A percentile compares a stretch with the other conserved stretches of the same genome.
These are phyloP conservation scores for Jatropha multifida DNA, from an alignment of 441 rosid genomes.

Conservation along the genomic window DNA sequence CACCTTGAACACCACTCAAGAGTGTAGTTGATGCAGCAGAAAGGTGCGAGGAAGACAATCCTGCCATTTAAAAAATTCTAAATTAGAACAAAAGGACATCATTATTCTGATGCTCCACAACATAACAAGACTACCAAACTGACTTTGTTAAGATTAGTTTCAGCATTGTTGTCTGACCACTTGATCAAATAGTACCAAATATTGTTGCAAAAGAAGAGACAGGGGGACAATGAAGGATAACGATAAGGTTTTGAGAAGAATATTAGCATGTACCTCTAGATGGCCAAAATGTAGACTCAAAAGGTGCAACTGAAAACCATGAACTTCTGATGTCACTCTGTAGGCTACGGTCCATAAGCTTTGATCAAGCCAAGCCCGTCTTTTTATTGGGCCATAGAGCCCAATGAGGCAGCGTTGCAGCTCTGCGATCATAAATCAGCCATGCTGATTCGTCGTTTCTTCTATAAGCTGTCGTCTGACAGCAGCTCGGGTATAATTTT, in stretches of 20 bases:
- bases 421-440: neutral
- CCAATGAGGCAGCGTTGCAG: neutral
- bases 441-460: too few relatives aligned
- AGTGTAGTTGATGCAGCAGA: slow-evolving; percentile 52
- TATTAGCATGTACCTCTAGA: slow-evolving; percentile 38
- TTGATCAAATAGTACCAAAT: neutral
- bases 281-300: slow-evolving; percentile 32
- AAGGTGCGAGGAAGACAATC: slow-evolving; percentile 34
- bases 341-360: neutral
- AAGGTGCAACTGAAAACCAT: slow-evolving; percentile 34
- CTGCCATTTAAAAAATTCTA: slow-evolving; percentile 28
- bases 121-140: neutral
- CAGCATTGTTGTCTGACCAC: too few relatives aligned
- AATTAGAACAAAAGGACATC: slow-evolving; percentile 5
- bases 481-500: too few relatives aligned
- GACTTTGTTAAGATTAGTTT: neutral
- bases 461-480: too few relatives aligned
- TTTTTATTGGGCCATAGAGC: neutral
- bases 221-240: neutral
- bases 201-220: neutral
- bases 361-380: neutral
- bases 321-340: slow-evolving; percentile 30
- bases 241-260: neutral
- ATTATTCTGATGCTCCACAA: neutral
- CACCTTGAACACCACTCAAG: slow-evolving; percentile 52